Evolutionary conservation across 2,329 filamentous ascomycete species (phyloP).

Genomic region (Cyphellophora europaea): DNA sequence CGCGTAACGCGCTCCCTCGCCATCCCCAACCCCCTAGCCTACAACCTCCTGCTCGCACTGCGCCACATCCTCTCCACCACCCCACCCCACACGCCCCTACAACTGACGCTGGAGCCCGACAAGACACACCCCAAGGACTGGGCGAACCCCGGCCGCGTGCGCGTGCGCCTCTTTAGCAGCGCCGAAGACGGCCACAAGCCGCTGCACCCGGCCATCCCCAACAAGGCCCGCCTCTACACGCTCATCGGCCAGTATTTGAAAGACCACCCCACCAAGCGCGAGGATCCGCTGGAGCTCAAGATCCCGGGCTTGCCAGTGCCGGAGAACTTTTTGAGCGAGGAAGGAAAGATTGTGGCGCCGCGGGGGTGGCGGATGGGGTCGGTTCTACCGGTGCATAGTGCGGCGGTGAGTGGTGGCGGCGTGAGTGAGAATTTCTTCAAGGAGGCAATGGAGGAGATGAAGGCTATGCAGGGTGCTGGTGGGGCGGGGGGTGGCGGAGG

Average conservation of each 20-base stretch:
- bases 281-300: slow-evolving; percentile 59
- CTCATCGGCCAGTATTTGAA: slow-evolving; percentile 69
- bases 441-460: slow-evolving; percentile 96
- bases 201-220: slow-evolving; percentile 48
- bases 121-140: slow-evolving; percentile 95
- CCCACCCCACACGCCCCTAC: slow-evolving; percentile 15
- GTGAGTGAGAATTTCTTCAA: slow-evolving; percentile 91
- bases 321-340: slow-evolving; percentile 59
- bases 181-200: slow-evolving; percentile 43
- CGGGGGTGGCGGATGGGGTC: slow-evolving; percentile 84
- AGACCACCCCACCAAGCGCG: slow-evolving; percentile 66
- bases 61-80: slow-evolving; percentile 47
- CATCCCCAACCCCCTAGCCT: slow-evolving; percentile 75
- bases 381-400: slow-evolving; percentile 76
- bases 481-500: slow-evolving; percentile 35
- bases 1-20: slow-evolving; percentile 65
- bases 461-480: slow-evolving; percentile 32
- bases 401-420: slow-evolving; percentile 84
- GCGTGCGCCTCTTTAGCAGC: slow-evolving; percentile 56
- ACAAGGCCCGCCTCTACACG: slow-evolving; percentile 80
- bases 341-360: slow-evolving; percentile 61
- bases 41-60: slow-evolving; percentile 82
- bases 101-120: slow-evolving; percentile 72
- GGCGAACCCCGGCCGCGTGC: slow-evolving; percentile 88
- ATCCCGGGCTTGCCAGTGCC: slow-evolving; percentile 64